Evolutionary conservation across 2,329 filamentous ascomycete species (phyloP).

Genomic region (Colletotrichum sp.): DNA sequence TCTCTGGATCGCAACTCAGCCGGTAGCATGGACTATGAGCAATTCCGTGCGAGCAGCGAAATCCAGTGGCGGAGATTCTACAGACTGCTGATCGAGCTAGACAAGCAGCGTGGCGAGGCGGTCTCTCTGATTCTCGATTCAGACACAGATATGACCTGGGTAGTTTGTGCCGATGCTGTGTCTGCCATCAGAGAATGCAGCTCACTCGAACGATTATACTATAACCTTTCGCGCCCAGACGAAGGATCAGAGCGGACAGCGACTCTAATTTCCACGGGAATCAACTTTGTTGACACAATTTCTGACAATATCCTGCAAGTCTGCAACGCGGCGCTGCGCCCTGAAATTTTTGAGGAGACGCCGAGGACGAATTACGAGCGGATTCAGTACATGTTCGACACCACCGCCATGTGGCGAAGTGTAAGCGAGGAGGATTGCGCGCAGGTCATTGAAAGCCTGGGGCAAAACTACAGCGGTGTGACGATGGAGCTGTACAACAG

Average conservation of each 20-base stretch:
- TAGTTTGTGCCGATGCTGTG: slow-evolving; percentile 81
- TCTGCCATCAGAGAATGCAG: slow-evolving; percentile 82
- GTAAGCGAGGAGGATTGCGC: slow-evolving; percentile 83
- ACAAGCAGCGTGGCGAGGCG: slow-evolving; percentile 84
- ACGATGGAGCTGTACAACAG: slow-evolving; percentile 59
- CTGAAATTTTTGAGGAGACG: slow-evolving; percentile 77
- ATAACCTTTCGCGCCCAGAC: slow-evolving; percentile 66
- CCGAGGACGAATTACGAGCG: slow-evolving; percentile 73
- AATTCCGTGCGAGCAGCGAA: slow-evolving; percentile 76
- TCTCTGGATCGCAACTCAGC: slow-evolving; percentile 65
- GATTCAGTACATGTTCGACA: slow-evolving; percentile 79
- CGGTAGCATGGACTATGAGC: slow-evolving; percentile 74
- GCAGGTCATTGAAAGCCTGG: slow-evolving; percentile 71
- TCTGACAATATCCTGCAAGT: slow-evolving; percentile 72
- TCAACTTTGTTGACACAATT: slow-evolving; percentile 73
- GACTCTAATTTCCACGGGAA: slow-evolving; percentile 71
- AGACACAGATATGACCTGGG: slow-evolving; percentile 76
- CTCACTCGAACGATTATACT: slow-evolving; percentile 73
- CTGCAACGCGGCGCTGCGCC: slow-evolving; percentile 69
- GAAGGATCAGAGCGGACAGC: slow-evolving; percentile 59
- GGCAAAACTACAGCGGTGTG: slow-evolving; percentile 66
- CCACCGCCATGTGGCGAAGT: slow-evolving; percentile 77
- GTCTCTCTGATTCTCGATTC: slow-evolving; percentile 78
- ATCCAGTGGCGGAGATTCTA: slow-evolving; percentile 91
- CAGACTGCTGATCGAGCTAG: slow-evolving; percentile 82